These are phyloP conservation scores for Hansenula sp. DNA, from an alignment of 1,139 yeast species.

Conservation along the genomic window DNA sequence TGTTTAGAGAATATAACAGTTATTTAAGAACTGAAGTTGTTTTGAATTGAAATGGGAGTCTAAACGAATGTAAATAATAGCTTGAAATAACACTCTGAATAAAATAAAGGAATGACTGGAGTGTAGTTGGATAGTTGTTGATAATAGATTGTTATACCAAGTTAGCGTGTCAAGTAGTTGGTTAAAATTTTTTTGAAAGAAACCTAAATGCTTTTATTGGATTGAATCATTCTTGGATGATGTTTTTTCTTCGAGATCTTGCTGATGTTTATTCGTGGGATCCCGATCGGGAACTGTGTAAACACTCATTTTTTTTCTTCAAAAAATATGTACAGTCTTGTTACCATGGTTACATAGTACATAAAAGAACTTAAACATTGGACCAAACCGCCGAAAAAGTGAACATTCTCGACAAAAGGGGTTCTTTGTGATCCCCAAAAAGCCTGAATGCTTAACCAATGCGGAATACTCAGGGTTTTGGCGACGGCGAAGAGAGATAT, in stretches of 20 bases:
- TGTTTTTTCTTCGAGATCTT: neutral
- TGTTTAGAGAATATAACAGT: neutral
- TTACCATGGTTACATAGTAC: neutral
- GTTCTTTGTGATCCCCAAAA: no score
- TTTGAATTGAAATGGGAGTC: neutral
- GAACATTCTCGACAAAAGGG: no score
- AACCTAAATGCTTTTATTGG: neutral
- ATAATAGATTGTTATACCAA: neutral
- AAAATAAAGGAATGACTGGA: slow-evolving; percentile 4
- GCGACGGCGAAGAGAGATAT: no score
- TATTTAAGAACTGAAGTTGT: neutral
- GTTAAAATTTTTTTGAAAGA: neutral
- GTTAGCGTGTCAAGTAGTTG: no score
- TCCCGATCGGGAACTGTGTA: neutral
- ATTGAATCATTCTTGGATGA: neutral
- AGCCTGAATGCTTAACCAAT: no score
- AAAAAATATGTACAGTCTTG: neutral
- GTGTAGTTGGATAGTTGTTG: neutral
- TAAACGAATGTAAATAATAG: neutral
- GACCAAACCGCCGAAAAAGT: no score
- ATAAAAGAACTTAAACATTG: no score
- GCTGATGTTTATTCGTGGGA: neutral
- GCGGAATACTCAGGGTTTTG: no score
- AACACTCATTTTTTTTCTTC: neutral
- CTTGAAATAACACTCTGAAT: slow-evolving; percentile 2